These are phyloP conservation scores for Trametes sp. DNA, from an alignment of 1,284 basidiomycete species.

Conservation along the genomic window DNA sequence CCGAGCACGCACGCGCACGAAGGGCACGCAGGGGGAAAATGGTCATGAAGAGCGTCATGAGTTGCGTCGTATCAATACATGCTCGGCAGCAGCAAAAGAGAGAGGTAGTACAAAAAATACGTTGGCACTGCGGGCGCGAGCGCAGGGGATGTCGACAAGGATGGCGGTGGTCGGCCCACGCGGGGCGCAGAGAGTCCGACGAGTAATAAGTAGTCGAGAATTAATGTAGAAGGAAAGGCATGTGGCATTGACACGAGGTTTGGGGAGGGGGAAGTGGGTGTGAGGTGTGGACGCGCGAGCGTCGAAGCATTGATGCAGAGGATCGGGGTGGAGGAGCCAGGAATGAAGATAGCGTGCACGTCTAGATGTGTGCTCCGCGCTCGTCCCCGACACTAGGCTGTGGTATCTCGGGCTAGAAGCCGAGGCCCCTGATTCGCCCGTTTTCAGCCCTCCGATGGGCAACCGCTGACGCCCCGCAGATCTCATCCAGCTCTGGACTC, in stretches of 20 bases:
- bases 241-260: too few relatives aligned
- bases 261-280: neutral
- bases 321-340: neutral
- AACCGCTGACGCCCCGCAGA: neutral
- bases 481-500: neutral
- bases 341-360: too few relatives aligned
- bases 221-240: too few relatives aligned
- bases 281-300: neutral
- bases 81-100: neutral
- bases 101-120: neutral
- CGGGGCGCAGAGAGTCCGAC: neutral
- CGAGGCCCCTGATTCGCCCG: neutral
- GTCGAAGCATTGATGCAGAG: neutral
- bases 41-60: slow-evolving; percentile 4
- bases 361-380: slow-evolving; percentile 8
- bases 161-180: neutral
- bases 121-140: neutral
- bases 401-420: neutral
- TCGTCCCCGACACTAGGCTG: neutral
- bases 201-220: neutral
- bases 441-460: neutral
- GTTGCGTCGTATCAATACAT: slow-evolving; percentile 1
- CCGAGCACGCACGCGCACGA: neutral
- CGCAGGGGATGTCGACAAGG: neutral
- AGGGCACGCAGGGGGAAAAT: neutral